Percentiles rank a stretch among this genome's conserved stretches.
Evolutionary conservation across 2,329 filamentous ascomycete genomes (phyloP).

Genomic region (Cercospora nicotianae): DNA sequence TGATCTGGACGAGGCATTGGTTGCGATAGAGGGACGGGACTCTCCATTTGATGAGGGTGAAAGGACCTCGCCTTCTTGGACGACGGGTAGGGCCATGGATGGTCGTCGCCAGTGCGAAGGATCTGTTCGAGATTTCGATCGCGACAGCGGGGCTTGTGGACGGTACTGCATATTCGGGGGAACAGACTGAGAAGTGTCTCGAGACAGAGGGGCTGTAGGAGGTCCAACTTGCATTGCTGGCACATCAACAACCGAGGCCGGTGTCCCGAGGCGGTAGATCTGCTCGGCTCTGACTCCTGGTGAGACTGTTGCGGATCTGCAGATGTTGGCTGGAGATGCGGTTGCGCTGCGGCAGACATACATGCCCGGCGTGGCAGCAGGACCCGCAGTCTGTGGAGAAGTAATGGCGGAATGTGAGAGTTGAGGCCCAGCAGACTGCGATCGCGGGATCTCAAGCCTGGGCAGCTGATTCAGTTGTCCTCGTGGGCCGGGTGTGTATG

Average conservation of each 20-base stretch:
- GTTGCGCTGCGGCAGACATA: constrained; percentile 49
- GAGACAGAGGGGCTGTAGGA: constrained; percentile 63
- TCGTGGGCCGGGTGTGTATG: constrained; percentile 46
- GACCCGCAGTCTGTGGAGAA: constrained; percentile 32
- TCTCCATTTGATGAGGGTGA: constrained; percentile 33
- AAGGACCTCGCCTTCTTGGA: constrained; percentile 57
- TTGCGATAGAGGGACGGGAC: constrained; percentile 44
- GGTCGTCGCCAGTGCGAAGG: constrained; percentile 58
- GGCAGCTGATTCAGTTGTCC: constrained; percentile 58
- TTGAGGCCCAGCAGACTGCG: constrained; percentile 41
- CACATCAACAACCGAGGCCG: constrained; percentile 87
- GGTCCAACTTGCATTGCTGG: constrained; percentile 58
- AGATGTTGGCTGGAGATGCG: constrained; percentile 56
- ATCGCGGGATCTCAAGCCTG: constrained; percentile 56
- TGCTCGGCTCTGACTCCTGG: constrained; percentile 53
- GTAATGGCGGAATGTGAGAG: constrained; percentile 25
- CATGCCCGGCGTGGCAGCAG: constrained; percentile 27
- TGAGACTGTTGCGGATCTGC: constrained; percentile 78
- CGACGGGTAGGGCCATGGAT: constrained; percentile 68
- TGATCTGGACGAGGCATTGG: constrained; percentile 28
- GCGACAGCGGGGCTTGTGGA: constrained; percentile 41
- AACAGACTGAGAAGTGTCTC: constrained; percentile 84
- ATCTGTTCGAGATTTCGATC: constrained; percentile 43
- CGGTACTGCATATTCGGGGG: constrained; percentile 88
- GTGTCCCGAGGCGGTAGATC: constrained; percentile 78